These are phyloP conservation scores for Ustilago trichophora DNA, from an alignment of 1,284 basidiomycete genomes.

Conservation along the genomic window DNA sequence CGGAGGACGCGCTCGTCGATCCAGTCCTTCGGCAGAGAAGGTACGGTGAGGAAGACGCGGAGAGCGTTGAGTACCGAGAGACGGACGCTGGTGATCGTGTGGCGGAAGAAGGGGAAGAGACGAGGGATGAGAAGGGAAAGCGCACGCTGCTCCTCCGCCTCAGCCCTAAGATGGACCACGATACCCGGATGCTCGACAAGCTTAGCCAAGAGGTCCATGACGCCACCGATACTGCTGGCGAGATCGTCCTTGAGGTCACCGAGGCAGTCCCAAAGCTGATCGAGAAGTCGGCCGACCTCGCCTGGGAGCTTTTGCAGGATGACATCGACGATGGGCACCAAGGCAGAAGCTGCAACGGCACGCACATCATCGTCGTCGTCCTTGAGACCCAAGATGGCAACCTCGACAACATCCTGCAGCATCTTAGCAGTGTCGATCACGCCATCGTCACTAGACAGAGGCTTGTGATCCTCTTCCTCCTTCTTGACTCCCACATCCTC, in stretches of 20 bases:
- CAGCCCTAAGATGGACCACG: conserved; percentile 73
- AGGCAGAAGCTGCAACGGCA: conserved; percentile 89
- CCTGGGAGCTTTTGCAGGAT: conserved; percentile 79
- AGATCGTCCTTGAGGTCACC: conserved; percentile 95
- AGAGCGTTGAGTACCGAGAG: conserved; percentile 91
- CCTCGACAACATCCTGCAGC: conserved; percentile 53
- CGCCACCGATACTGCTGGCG: conserved; percentile 92
- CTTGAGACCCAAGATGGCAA: conserved; percentile 73
- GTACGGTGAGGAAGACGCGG: conserved; percentile 82
- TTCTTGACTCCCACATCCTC: conserved; percentile 18
- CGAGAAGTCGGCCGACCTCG: conserved; percentile 72
- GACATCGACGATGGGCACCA: conserved; percentile 83
- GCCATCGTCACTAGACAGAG: neutral
- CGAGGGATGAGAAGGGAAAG: conserved; percentile 83
- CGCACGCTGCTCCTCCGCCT: conserved; percentile 32
- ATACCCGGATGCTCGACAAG: conserved; percentile 71
- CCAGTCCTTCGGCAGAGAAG: conserved; percentile 83
- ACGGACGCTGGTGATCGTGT: conserved; percentile 93
- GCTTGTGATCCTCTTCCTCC: conserved; percentile 19
- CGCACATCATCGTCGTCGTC: conserved; percentile 97
- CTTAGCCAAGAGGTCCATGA: conserved; percentile 81
- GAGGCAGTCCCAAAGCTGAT: conserved; percentile 90
- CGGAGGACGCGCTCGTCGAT: conserved; percentile 80
- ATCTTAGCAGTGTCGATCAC: conserved; percentile 34
- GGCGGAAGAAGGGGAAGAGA: conserved; percentile 95